phyloP scores from a whole-genome alignment of 495 filamentous ascomycete species.

The Aspergillus kassunensis region DNA sequence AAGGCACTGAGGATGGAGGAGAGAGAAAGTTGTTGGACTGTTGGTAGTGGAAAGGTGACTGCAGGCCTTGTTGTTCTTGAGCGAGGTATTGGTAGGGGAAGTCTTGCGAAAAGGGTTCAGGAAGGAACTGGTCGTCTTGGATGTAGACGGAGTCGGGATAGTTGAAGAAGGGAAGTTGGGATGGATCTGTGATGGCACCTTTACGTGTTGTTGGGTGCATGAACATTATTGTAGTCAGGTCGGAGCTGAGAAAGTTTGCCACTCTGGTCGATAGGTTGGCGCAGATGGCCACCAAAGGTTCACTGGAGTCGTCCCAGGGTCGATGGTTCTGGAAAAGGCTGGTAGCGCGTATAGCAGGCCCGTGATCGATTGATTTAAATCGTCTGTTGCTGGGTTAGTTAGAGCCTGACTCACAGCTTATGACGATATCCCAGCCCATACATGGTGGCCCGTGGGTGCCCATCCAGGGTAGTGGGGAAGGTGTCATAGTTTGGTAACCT shows the following conservation, averaged over 20 bases:
- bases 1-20: constrained; percentile 39
- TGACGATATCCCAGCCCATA: constrained; percentile 5
- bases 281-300: too few relatives aligned
- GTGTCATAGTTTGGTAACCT: constrained; percentile 1
- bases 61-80: constrained; percentile 26
- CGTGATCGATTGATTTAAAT: constrained; percentile 7
- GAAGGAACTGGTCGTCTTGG: constrained; percentile 44
- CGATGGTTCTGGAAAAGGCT: constrained; percentile 11
- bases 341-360: neutral
- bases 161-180: constrained; percentile 24
- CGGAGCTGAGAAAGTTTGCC: constrained; percentile 25
- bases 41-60: constrained; percentile 38
- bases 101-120: constrained; percentile 31
- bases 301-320: too few relatives aligned
- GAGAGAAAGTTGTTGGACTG: constrained; percentile 33
- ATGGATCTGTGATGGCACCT: constrained; percentile 44
- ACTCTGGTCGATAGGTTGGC: constrained; percentile 30
- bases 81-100: constrained; percentile 23
- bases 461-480: neutral
- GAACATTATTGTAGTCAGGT: constrained; percentile 37
- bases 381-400: constrained; percentile 7
- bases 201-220: constrained; percentile 44
- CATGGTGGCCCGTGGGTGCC: too few relatives aligned
- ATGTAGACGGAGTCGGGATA: constrained; percentile 37
- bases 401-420: constrained; percentile 3